Percentiles rank a stretch among this genome's conserved stretches.
phyloP scores from a whole-genome alignment of 176 grass and related monocot genomes.

The Oryza longistaminata region DNA sequence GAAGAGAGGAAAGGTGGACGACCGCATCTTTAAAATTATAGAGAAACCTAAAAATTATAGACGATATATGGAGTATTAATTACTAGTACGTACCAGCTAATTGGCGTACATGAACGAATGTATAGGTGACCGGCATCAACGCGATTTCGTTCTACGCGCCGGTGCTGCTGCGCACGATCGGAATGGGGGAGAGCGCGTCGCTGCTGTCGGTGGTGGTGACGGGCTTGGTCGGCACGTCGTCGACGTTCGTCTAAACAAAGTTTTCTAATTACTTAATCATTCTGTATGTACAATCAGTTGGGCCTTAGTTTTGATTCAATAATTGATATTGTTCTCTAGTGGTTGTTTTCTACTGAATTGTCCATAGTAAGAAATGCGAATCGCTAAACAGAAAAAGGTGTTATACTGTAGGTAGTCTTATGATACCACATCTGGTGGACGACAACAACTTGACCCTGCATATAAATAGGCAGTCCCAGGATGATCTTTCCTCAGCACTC shows the following conservation, averaged over 20 bases:
- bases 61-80: no score
- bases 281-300: slow-evolving; percentile 14
- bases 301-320: slow-evolving; percentile 28
- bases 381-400: slow-evolving; percentile 28
- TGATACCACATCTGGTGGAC: slow-evolving; percentile 53
- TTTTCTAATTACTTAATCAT: slow-evolving; percentile 2
- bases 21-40: no score
- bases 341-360: slow-evolving; percentile 47
- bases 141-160: slow-evolving; percentile 73
- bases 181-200: slow-evolving; percentile 66
- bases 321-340: slow-evolving; percentile 36
- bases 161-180: slow-evolving; percentile 58
- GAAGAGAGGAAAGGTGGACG: no score
- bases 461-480: slow-evolving; percentile 34
- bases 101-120: no score
- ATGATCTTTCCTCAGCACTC: slow-evolving; percentile 12
- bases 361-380: slow-evolving; percentile 28
- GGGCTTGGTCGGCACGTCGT: slow-evolving; percentile 12
- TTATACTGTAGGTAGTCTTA: slow-evolving; percentile 36
- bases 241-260: background rate
- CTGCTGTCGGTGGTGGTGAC: slow-evolving; percentile 51
- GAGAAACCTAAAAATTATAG: no score
- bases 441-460: slow-evolving; percentile 27
- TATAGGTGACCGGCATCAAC: slow-evolving; percentile 56
- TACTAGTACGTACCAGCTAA: no score